Conservation (phyloP, 208 protist species). For the Leishmania tropica region DNA sequence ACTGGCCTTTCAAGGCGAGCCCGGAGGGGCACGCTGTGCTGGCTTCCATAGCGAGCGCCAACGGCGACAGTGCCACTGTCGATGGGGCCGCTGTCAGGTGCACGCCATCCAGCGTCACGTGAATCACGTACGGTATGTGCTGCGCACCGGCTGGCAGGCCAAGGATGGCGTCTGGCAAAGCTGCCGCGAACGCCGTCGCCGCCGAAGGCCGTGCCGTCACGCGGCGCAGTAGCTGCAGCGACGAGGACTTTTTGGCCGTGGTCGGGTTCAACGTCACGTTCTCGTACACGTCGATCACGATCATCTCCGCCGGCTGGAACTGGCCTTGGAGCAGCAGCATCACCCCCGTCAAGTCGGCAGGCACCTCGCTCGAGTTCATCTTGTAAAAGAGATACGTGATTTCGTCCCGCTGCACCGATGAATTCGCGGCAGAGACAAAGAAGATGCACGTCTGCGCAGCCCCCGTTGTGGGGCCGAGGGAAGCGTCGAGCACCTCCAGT, state of each 20-base stretch:
- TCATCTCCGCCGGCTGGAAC: slow-evolving; percentile 31
- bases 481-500: slow-evolving; percentile 35
- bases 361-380: slow-evolving; percentile 14
- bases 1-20: slow-evolving; percentile 35
- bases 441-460: slow-evolving; percentile 50
- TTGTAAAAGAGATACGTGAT: slow-evolving; percentile 40
- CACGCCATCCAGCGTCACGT: slow-evolving; percentile 44
- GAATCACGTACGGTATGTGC: slow-evolving; percentile 21
- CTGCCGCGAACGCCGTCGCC: slow-evolving; percentile 14
- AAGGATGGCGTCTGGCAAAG: slow-evolving; percentile 29
- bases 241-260: background rate
- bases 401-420: background rate
- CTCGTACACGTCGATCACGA: slow-evolving; percentile 32
- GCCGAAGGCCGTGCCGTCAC: slow-evolving; percentile 21
- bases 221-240: slow-evolving; percentile 18
- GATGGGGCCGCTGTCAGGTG: slow-evolving; percentile 32
- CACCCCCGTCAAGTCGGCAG: slow-evolving; percentile 13
- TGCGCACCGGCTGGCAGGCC: slow-evolving; percentile 4
- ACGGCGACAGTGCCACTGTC: slow-evolving; percentile 55
- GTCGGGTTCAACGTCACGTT: background rate
- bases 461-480: slow-evolving; percentile 28
- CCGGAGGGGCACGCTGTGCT: slow-evolving; percentile 51
- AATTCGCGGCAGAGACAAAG: slow-evolving; percentile 36
- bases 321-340: slow-evolving; percentile 27
- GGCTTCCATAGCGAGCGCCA: slow-evolving; percentile 50